Evolutionary conservation across 192 early-diverging fungal species (phyloP), one percentile per base, ranked within the genome.

Genomic region (Entomortierella chlamydospora): DNA sequence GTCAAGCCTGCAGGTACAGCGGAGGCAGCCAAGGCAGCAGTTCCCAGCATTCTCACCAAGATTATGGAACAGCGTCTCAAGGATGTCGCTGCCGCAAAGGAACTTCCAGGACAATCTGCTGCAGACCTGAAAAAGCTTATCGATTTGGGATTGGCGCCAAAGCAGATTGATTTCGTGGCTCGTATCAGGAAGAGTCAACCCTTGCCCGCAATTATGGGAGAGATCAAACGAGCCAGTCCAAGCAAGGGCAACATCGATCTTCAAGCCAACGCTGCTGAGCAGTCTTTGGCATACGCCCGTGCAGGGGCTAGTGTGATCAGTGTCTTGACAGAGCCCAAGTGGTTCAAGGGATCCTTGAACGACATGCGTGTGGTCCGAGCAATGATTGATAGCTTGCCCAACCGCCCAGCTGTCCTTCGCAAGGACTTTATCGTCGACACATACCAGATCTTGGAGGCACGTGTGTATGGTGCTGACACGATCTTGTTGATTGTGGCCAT

Each of bases 151-250:
- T 69, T 92, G 28, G 93, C 95, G 0, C 95, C 95, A 9, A 81
- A 87, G 39, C 84, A 87, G 57, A 90, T 97, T 60, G 91, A 96
- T 72, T 95, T 99, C 70, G 85, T 85, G 20, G 83, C 83, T 22
- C 91, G 95, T 31, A 71, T 99, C 33, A 79, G 66, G 22, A 83
- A 89, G 70, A 71, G 70, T 25, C 72, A 83, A 81, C 89, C 72
- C 33, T 82, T 66, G 61, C 87, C 60, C 11, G 95, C 98, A 2
- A 88, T 99, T 53, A 85, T 97, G 83, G 97, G 95, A n/a, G 98
- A 99, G 83, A 91, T 99, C 81, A 99, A 99, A 84, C 92, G 98
- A 42, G 98, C 98, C 0, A 96, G 94, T 22, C 98, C 98, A 4
- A 92, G 91, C 82, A 99, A 98, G 81, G 97, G 97, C 29, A 87